A percentile compares a stretch with the other conserved stretches of the same genome.
Evolutionary conservation across 2,329 filamentous ascomycete species (phyloP).

Genomic region (Aspergillus unguis): DNA sequence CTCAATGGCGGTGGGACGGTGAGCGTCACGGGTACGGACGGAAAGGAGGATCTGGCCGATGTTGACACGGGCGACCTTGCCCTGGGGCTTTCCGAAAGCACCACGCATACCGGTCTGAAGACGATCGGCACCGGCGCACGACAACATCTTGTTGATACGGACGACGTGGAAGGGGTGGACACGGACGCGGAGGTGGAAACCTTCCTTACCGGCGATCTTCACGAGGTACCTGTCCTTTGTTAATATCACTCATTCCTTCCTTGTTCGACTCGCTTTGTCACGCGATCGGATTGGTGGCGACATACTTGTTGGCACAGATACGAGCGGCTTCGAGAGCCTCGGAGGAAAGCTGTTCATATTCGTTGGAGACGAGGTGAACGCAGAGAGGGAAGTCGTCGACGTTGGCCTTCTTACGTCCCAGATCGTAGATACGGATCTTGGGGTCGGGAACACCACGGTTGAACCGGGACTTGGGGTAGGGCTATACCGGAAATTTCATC

Average conservation of each 20-base stretch:
- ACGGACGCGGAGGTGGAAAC: slow-evolving; percentile 69
- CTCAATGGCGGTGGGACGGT: slow-evolving; percentile 92
- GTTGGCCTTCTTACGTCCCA: slow-evolving; percentile 95
- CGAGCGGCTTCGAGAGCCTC: slow-evolving; percentile 99
- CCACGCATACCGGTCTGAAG: slow-evolving; percentile 99
- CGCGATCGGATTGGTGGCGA: slow-evolving; percentile 22
- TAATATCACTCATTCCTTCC: background rate
- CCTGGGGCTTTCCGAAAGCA: slow-evolving; percentile 99
- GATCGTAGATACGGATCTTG: slow-evolving; percentile 95
- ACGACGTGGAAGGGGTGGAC: slow-evolving; percentile 99
- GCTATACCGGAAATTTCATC: slow-evolving; percentile 50
- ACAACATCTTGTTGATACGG: slow-evolving; percentile 99
- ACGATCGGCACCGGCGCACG: slow-evolving; percentile 99
- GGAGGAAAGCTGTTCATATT: slow-evolving; percentile 99
- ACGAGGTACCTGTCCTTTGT: slow-evolving; percentile 56
- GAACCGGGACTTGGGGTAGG: slow-evolving; percentile 99
- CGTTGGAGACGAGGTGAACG: slow-evolving; percentile 99
- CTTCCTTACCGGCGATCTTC: slow-evolving; percentile 67
- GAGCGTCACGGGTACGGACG: slow-evolving; percentile 91
- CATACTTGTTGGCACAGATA: slow-evolving; percentile 99
- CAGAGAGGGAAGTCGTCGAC: slow-evolving; percentile 99
- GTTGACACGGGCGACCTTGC: slow-evolving; percentile 98
- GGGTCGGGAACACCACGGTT: slow-evolving; percentile 93
- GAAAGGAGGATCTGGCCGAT: slow-evolving; percentile 99
- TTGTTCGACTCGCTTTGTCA: background rate